Evolutionary conservation across 129 eudicot genomes (phyloP).

Genomic region (Saposhnikovia divaricata): DNA sequence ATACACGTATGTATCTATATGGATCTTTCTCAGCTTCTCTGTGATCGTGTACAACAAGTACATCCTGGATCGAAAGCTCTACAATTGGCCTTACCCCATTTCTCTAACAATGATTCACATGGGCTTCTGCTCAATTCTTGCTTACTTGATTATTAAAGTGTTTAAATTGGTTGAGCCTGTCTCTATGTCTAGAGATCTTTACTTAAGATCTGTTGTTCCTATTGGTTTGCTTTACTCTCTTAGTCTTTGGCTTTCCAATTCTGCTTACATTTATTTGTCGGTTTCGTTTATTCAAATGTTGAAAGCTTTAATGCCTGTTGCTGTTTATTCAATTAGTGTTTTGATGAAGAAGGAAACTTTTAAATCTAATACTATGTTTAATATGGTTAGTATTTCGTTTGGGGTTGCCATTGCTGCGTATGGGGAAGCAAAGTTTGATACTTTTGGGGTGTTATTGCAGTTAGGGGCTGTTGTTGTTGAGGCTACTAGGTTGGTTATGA

Average conservation of each 20-base stretch:
- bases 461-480: slow-evolving; percentile 59
- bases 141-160: slow-evolving; percentile 30
- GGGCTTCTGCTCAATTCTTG: slow-evolving; percentile 50
- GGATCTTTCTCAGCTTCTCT: slow-evolving; percentile 43
- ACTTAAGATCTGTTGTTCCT: slow-evolving; percentile 57
- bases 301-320: slow-evolving; percentile 67
- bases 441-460: slow-evolving; percentile 43
- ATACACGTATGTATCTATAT: slow-evolving; percentile 36
- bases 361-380: slow-evolving; percentile 29
- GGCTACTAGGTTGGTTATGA: slow-evolving; percentile 64
- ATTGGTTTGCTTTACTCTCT: slow-evolving; percentile 50
- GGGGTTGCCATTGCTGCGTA: slow-evolving; percentile 78
- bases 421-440: slow-evolving; percentile 55
- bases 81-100: slow-evolving; percentile 60
- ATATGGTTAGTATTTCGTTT: slow-evolving; percentile 54
- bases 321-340: slow-evolving; percentile 48
- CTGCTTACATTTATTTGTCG: slow-evolving; percentile 65
- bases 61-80: slow-evolving; percentile 53
- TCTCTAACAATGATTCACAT: slow-evolving; percentile 69
- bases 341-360: slow-evolving; percentile 39
- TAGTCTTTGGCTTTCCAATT: slow-evolving; percentile 52
- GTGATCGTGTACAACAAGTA: slow-evolving; percentile 62
- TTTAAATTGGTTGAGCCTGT: slow-evolving; percentile 46
- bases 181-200: slow-evolving; percentile 40
- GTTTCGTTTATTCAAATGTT: slow-evolving; percentile 71